Percentiles rank a stretch among this genome's conserved stretches.
Evolutionary conservation across 1,284 basidiomycete genomes (phyloP).

Genomic region (Wallemia hederae): DNA sequence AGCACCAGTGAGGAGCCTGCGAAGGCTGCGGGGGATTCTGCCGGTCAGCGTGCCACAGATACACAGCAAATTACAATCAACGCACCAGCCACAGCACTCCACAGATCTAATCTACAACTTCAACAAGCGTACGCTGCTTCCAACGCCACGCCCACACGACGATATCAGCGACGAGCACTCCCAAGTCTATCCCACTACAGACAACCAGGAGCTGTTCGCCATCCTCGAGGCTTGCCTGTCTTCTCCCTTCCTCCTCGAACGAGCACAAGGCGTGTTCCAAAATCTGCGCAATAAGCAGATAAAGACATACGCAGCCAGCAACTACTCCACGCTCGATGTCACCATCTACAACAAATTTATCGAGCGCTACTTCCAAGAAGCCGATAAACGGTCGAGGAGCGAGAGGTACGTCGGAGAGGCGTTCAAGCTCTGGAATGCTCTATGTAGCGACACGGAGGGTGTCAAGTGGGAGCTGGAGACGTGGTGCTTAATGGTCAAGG

Average conservation of each 20-base stretch:
- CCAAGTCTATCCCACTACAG: slow-evolving; percentile 31
- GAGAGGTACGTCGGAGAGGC: slow-evolving; percentile 28
- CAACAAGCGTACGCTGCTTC: slow-evolving; percentile 18
- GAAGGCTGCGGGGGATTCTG: background rate
- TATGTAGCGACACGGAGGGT: slow-evolving; percentile 25
- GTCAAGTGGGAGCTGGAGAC: slow-evolving; percentile 27
- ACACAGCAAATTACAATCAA: background rate
- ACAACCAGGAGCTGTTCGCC: slow-evolving; percentile 34
- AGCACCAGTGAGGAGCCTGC: background rate
- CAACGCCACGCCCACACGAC: slow-evolving; percentile 28
- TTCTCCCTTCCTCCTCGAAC: slow-evolving; percentile 35
- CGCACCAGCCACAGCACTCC: background rate
- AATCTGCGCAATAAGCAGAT: slow-evolving; percentile 20
- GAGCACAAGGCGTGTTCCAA: slow-evolving; percentile 36
- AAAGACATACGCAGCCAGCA: slow-evolving; percentile 8
- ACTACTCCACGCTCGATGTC: slow-evolving; percentile 15
- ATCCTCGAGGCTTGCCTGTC: slow-evolving; percentile 51
- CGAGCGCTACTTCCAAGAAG: slow-evolving; percentile 31
- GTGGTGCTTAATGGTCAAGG: slow-evolving; percentile 33
- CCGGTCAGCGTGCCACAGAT: too few species aligned
- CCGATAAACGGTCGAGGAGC: slow-evolving; percentile 19
- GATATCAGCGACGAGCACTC: slow-evolving; percentile 17
- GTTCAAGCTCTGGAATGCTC: slow-evolving; percentile 26
- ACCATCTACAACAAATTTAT: slow-evolving; percentile 28
- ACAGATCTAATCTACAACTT: background rate